Conservation (phyloP, 2,329 filamentous ascomycete genomes). For the Ophiocordyceps unilateralis region DNA sequence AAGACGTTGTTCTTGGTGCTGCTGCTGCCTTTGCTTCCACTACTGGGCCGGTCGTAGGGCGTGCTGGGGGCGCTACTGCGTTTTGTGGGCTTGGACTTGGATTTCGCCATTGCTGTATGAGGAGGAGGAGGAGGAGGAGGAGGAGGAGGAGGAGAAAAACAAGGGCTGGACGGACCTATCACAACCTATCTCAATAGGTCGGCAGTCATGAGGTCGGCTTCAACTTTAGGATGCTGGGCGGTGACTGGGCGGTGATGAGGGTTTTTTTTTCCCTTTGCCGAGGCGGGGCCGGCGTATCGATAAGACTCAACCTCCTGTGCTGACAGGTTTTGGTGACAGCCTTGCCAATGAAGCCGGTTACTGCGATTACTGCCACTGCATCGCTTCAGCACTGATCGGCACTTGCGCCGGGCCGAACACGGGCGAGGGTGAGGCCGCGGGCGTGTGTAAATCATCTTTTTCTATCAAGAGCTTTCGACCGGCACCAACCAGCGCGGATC, state of each 20-base stretch:
- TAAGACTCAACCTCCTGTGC: neutral
- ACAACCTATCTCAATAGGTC: too few species aligned
- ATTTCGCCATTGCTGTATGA: conserved; percentile 40
- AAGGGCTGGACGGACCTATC: too few species aligned
- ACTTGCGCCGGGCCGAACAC: neutral
- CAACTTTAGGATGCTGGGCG: too few species aligned
- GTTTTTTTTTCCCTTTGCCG: neutral
- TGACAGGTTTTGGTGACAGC: neutral
- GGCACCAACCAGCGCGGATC: neutral
- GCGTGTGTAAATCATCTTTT: neutral
- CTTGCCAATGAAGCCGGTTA: neutral
- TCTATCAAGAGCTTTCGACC: too few species aligned
- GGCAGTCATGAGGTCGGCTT: too few species aligned
- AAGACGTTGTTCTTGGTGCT: conserved; percentile 62
- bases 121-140: neutral
- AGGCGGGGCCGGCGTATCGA: neutral
- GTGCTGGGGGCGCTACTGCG: conserved; percentile 27
- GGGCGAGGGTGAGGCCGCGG: neutral
- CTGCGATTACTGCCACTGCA: too few species aligned
- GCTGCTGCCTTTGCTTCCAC: conserved; percentile 6
- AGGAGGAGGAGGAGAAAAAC: too few species aligned
- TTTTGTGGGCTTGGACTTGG: conserved; percentile 24
- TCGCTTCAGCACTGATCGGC: neutral
- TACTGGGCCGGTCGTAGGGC: conserved; percentile 25
- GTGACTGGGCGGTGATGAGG: too few species aligned